phyloP scores from a whole-genome alignment of 2,329 filamentous ascomycete genomes.

The Cordyceps sp. region DNA sequence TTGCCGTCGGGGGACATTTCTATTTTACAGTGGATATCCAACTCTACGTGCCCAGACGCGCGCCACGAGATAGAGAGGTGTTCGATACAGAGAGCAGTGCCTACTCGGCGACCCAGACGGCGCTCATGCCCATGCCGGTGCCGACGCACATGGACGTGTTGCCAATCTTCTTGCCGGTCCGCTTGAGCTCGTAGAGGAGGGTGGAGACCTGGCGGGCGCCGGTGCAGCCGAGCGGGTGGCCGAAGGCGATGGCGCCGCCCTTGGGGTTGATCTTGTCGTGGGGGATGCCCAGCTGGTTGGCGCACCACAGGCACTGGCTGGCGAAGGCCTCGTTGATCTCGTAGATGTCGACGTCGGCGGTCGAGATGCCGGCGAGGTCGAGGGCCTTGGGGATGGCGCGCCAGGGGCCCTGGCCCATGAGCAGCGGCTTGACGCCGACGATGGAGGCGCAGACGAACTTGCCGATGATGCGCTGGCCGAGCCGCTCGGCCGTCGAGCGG shows the following conservation, averaged over 20 bases:
- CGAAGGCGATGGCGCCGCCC: conserved; percentile 90
- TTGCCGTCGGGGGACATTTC: too few species aligned
- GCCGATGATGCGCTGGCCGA: conserved; percentile 78
- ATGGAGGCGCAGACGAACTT: conserved; percentile 80
- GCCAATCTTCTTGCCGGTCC: conserved; percentile 71
- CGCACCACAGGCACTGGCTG: conserved; percentile 84
- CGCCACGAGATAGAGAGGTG: too few species aligned
- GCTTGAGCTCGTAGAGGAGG: conserved; percentile 72
- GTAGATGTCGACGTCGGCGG: conserved; percentile 87
- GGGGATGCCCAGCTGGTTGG: conserved; percentile 71
- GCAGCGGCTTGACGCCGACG: conserved; percentile 76
- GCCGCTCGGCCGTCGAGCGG: conserved; percentile 72
- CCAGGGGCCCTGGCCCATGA: conserved; percentile 94
- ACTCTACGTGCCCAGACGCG: too few species aligned
- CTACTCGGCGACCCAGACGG: conserved; percentile 93
- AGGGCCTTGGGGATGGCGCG: conserved; percentile 89
- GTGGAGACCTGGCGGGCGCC: conserved; percentile 89
- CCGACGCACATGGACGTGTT: conserved; percentile 94
- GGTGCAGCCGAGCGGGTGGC: conserved; percentile 87
- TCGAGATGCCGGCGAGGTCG: conserved; percentile 68
- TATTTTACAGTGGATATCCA: too few species aligned
- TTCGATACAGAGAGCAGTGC: too few species aligned
- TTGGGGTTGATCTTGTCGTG: conserved; percentile 89
- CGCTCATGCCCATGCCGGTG: conserved; percentile 96
- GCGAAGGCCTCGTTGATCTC: conserved; percentile 99